Evolutionary conservation across 257 asterid species (phyloP), one percentile per base, ranked within the genome.

Genomic region (Jasminum sambac): DNA sequence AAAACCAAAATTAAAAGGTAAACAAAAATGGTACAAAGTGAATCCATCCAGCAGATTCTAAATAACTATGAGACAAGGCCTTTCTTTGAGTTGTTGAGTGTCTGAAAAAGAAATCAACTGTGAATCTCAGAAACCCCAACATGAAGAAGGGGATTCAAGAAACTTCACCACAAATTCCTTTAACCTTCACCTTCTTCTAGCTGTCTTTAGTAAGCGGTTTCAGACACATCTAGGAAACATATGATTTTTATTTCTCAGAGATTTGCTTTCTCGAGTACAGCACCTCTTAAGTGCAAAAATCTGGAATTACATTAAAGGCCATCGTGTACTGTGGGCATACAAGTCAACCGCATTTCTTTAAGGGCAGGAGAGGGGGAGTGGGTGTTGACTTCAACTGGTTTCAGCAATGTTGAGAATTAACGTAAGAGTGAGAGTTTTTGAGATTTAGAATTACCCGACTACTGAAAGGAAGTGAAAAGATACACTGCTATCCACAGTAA

Each of bases 81-180:
- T 19, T 52, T 30, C 36, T 48, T 21, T 52, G 30, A 52, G 34
- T 9, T 9, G 6, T 50, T 19, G 61, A 52, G 14, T 2, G 9
- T 19, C 17, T 52, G 60, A 52, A 52, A 52, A 52, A 52, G 24
- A 52, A 7, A 52, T 19, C 26, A 19, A 0, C 10, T 19, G 14
- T 19, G 61, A 52, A 19, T 52, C 61, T 52, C 30, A 9, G 30
- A 17, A 2, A 8, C 58, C 1, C 55, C 55, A 44, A 44, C 11
- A n/a, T 8, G 61, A 9, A 52, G 14, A 19, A 52, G 34, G 30
- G 13, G 38, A 36, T 37, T 64, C 40, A 40, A 34, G 39, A 14
- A 24, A 55, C 21, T 68, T 68, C 46, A n/a, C 67, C 61, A 75
- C 36, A 37, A 42, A 17, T 52, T 21, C 61, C 5, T 52, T 52